Evolutionary conservation across 108 stramenopile genomes (phyloP).

Genomic region (Aureococcus anophagefferens): DNA sequence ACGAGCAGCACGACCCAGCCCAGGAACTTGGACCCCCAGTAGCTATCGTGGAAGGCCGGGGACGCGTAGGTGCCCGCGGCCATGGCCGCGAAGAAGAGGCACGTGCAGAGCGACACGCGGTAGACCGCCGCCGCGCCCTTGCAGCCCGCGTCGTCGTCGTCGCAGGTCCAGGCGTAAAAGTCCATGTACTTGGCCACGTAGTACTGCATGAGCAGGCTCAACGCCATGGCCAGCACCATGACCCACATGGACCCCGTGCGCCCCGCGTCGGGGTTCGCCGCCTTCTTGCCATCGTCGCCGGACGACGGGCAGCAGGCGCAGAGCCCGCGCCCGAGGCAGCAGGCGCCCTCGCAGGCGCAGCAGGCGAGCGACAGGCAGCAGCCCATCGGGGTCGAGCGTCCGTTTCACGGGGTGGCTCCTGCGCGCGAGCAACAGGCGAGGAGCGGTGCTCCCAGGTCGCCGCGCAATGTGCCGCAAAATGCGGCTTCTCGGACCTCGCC

Average conservation of each 20-base stretch:
- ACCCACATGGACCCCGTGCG: background rate
- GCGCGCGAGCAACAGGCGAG: too few species aligned
- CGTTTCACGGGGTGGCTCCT: too few species aligned
- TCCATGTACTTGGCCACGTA: conserved; percentile 24
- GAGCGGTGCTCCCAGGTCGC: too few species aligned
- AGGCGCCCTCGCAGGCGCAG: background rate
- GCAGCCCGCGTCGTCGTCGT: conserved; percentile 26
- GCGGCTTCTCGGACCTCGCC: too few species aligned
- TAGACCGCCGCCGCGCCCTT: conserved; percentile 65
- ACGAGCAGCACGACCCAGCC: conserved; percentile 26
- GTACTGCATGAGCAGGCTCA: conserved; percentile 66
- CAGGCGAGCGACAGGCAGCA: background rate
- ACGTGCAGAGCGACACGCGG: conserved; percentile 46
- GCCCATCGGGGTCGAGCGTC: too few species aligned
- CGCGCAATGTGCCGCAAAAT: too few species aligned
- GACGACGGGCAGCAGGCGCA: too few species aligned
- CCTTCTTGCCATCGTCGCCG: background rate
- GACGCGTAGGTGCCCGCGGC: conserved; percentile 51
- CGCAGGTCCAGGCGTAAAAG: background rate
- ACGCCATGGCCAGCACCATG: conserved; percentile 35
- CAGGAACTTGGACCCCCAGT: conserved; percentile 72
- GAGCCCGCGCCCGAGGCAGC: background rate
- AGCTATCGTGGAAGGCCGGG: conserved; percentile 63
- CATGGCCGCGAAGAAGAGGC: conserved; percentile 57
- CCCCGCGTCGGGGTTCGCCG: background rate